A percentile compares a stretch with the other conserved stretches of the same genome.
Evolutionary conservation across 2,329 filamentous ascomycete species (phyloP).

Genomic region (Hirsutella minnesotensis): DNA sequence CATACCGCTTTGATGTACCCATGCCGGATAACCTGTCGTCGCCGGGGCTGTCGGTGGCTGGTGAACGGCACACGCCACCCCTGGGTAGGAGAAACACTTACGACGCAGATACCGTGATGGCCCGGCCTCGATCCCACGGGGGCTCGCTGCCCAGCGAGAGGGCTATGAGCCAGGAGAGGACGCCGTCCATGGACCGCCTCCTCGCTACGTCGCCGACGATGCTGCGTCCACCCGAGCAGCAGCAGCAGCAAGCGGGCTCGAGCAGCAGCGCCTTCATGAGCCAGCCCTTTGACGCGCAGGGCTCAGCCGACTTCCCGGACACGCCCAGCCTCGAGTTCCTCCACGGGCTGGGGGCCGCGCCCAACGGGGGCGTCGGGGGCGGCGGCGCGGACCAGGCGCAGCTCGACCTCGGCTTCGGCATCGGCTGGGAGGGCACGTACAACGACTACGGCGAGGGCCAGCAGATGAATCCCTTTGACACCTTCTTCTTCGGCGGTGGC

Average conservation of each 20-base stretch:
- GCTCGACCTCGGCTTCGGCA: constrained; percentile 54
- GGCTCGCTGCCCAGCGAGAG: constrained; percentile 18
- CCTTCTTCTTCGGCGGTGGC: constrained; percentile 55
- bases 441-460: constrained; percentile 52
- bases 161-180: constrained; percentile 16
- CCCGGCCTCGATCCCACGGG: constrained; percentile 15
- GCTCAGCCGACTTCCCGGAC: constrained; percentile 29
- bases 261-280: constrained; percentile 16
- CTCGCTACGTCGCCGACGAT: constrained; percentile 33
- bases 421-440: constrained; percentile 51
- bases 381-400: constrained; percentile 30
- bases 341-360: constrained; percentile 27
- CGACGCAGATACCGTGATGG: constrained; percentile 19
- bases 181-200: constrained; percentile 23
- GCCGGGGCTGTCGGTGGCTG: constrained; percentile 23
- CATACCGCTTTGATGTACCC: constrained; percentile 23
- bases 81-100: constrained; percentile 25
- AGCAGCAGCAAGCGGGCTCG: constrained; percentile 17
- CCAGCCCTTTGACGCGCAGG: constrained; percentile 21
- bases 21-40: constrained; percentile 29
- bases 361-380: constrained; percentile 18
- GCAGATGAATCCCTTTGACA: constrained; percentile 58
- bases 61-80: constrained; percentile 27
- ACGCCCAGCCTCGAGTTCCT: constrained; percentile 43
- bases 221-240: constrained; percentile 20